Base-by-base conservation (phyloP, 2,329 filamentous ascomycete species). In the Chaetomium strumarium region DNA sequence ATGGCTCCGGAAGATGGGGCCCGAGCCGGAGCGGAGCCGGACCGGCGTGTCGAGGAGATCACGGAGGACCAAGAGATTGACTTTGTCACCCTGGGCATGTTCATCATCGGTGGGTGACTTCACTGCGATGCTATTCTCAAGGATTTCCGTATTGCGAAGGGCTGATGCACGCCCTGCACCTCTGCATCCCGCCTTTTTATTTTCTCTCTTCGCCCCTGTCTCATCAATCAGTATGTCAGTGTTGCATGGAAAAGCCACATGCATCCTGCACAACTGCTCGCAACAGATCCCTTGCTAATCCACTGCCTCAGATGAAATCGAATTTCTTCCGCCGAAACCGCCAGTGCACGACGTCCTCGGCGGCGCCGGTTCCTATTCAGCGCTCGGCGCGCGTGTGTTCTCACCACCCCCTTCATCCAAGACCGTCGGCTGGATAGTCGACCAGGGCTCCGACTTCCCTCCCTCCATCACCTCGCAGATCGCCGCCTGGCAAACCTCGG, bases 381-480 rank as follows among this genome's bases (percentile, higher is more conserved):
- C 90, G 8, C 75, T 97, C 7, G 93, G 93, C 17, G 93, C 93
- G 16, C 87, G 93, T 31, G 76, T 99, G 45, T 86, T 96, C 67
- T 92, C 90, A 5, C 88, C 89, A 2, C 72, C 76, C 31, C 77
- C 83, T 3, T 62, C 75, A 42, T 87, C 89, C 19, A 75, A 73
- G 36, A 77, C 79, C 2, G 82, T 97, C 6, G 90, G 89, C 58
- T 97, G 91, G 91, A 85, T 97, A 57, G 82, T 97, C 40, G 92
- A 99, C 69, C 81, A 84, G 63, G 93, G 93, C 30, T 85, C 81
- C 14, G 93, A 97, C 69, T 97, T 97, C 60, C 91, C 92, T 0
- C 58, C 73, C 0, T 71, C 78, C 12, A 75, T 95, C 48, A 77
- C 79, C 44, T 65, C 75, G 2, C 74, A 80, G 40, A 83, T 99